Percentiles rank a stretch among this genome's conserved stretches.
phyloP scores from a whole-genome alignment of 306 rosid genomes.

The Vigna radiata region DNA sequence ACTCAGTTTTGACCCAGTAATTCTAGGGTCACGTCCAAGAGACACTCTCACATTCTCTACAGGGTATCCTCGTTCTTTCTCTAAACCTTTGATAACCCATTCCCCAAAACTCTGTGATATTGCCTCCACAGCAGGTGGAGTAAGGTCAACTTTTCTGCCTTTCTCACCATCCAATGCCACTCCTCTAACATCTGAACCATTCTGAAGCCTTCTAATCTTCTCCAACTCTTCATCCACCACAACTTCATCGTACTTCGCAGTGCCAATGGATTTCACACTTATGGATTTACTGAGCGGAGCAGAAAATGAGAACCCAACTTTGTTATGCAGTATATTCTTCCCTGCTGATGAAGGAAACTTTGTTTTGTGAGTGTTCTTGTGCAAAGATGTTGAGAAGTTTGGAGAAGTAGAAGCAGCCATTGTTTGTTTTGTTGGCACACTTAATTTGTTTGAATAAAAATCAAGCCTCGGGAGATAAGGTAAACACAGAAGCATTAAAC shows the following conservation, averaged over 20 bases:
- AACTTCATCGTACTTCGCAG: slow-evolving; percentile 62
- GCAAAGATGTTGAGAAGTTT: slow-evolving; percentile 50
- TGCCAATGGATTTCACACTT: slow-evolving; percentile 47
- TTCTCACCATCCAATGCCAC: slow-evolving; percentile 88
- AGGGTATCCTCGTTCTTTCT: slow-evolving; percentile 52
- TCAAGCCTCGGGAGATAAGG: slow-evolving; percentile 50
- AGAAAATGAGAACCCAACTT: slow-evolving; percentile 49
- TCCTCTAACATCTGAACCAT: slow-evolving; percentile 92
- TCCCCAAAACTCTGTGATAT: slow-evolving; percentile 89
- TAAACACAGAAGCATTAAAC: slow-evolving; percentile 42
- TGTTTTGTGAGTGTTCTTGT: slow-evolving; percentile 39
- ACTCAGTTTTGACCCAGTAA: slow-evolving; percentile 69
- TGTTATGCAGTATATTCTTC: slow-evolving; percentile 36
- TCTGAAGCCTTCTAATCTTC: slow-evolving; percentile 80
- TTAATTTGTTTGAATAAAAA: slow-evolving; percentile 49
- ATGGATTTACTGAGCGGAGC: slow-evolving; percentile 35
- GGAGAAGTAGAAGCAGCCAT: slow-evolving; percentile 64
- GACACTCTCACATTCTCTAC: slow-evolving; percentile 68
- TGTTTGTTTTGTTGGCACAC: slow-evolving; percentile 53
- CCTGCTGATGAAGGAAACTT: slow-evolving; percentile 38
- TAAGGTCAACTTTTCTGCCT: slow-evolving; percentile 73
- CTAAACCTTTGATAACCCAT: slow-evolving; percentile 68
- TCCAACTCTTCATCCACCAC: slow-evolving; percentile 86
- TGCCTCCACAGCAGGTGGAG: slow-evolving; percentile 82
- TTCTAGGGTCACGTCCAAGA: slow-evolving; percentile 79